phyloP scores from a whole-genome alignment of 2,329 filamentous ascomycete species.

The Colletotrichum chlorophyti region DNA sequence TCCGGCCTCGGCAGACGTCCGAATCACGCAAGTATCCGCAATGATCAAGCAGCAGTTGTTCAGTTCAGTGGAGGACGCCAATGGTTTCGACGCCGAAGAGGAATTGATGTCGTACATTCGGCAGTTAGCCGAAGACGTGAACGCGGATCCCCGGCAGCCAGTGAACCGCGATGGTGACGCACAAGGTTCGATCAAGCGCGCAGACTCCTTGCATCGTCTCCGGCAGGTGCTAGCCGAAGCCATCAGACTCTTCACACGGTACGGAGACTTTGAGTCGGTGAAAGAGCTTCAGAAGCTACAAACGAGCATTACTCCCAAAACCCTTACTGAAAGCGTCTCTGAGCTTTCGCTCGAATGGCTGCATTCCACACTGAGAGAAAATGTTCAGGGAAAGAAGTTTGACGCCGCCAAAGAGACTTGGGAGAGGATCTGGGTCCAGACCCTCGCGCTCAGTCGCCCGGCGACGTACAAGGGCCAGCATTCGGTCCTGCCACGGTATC shows the following conservation, averaged over 20 bases:
- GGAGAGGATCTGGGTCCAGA: slow-evolving; percentile 64
- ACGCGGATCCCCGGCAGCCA: not conserved
- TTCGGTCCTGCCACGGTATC: slow-evolving; percentile 52
- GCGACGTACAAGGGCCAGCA: slow-evolving; percentile 31
- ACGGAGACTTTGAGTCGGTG: slow-evolving; percentile 58
- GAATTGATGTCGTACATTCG: slow-evolving; percentile 38
- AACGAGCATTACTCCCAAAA: slow-evolving; percentile 35
- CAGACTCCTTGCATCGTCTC: slow-evolving; percentile 13
- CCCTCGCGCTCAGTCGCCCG: slow-evolving; percentile 49
- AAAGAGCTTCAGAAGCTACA: slow-evolving; percentile 64
- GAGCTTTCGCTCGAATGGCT: slow-evolving; percentile 62
- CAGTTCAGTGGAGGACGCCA: slow-evolving; percentile 18
- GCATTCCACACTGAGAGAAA: slow-evolving; percentile 71
- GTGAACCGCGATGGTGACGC: not conserved
- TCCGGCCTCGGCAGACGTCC: slow-evolving; percentile 48
- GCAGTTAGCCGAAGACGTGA: slow-evolving; percentile 27
- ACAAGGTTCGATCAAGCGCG: not conserved
- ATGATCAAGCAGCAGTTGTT: slow-evolving; percentile 35
- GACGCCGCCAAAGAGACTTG: slow-evolving; percentile 71
- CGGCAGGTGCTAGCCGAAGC: slow-evolving; percentile 30
- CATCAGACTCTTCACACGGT: slow-evolving; percentile 41
- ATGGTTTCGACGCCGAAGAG: slow-evolving; percentile 35
- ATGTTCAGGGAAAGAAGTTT: slow-evolving; percentile 63
- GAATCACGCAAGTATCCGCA: slow-evolving; percentile 51
- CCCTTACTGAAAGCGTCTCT: slow-evolving; percentile 41